These are phyloP conservation scores for Gillenia trifoliata DNA, from an alignment of 306 rosid genomes.

Conservation along the genomic window DNA sequence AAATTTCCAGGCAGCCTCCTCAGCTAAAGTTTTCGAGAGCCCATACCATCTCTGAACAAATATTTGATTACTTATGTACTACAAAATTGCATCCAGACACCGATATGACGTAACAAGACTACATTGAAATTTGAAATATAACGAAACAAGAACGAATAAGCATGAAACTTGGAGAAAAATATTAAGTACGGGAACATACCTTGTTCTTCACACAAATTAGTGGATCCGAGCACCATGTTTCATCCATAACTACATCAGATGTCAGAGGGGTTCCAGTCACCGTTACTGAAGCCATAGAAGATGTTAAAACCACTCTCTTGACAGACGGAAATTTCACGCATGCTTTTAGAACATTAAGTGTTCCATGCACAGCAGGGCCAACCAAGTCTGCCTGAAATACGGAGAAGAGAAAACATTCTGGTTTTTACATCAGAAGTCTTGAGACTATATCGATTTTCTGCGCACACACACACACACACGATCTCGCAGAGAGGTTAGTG, in stretches of 20 bases:
- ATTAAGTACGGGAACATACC: too few species aligned
- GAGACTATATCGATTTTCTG: too few species aligned
- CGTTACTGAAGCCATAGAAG: slow-evolving; percentile 16
- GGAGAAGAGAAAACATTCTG: neutral
- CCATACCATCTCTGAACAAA: slow-evolving; percentile 14
- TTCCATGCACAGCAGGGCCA: slow-evolving; percentile 30
- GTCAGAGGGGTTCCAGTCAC: slow-evolving; percentile 10
- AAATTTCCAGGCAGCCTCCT: slow-evolving; percentile 25
- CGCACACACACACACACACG: too few species aligned
- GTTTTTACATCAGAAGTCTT: neutral
- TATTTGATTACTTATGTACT: too few species aligned
- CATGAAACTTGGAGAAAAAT: too few species aligned
- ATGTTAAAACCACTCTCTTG: slow-evolving; percentile 27
- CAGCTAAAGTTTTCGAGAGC: slow-evolving; percentile 23
- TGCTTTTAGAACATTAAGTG: slow-evolving; percentile 24
- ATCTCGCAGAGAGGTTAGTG: too few species aligned
- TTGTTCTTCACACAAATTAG: slow-evolving; percentile 2
- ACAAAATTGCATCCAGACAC: too few species aligned
- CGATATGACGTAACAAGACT: too few species aligned
- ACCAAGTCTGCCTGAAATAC: slow-evolving; percentile 14
- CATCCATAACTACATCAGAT: slow-evolving; percentile 21
- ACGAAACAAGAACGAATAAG: too few species aligned
- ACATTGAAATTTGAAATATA: too few species aligned
- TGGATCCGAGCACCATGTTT: slow-evolving; percentile 27
- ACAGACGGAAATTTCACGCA: slow-evolving; percentile 14